Evolutionary conservation across 2,329 filamentous ascomycete genomes (phyloP).

Genomic region (Colletotrichum liriopes): DNA sequence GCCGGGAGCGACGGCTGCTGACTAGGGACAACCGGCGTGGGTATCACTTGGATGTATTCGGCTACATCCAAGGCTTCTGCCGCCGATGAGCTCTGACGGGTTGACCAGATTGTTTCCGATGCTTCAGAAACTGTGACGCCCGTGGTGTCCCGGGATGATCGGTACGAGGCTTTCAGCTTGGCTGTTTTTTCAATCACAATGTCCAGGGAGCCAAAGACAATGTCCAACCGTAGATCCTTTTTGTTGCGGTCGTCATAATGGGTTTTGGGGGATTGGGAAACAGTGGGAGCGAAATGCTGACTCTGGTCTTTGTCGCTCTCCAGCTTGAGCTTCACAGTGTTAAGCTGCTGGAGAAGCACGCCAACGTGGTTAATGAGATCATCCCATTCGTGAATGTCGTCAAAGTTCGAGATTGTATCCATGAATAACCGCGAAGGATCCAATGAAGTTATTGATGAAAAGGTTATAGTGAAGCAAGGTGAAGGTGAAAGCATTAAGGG

Average conservation of each 20-base stretch:
- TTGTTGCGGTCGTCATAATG: not conserved
- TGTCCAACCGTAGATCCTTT: not conserved
- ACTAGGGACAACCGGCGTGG: not conserved
- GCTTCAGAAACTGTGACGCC: not conserved
- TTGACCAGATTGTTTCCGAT: not conserved
- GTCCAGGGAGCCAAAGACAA: not conserved
- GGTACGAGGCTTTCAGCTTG: not conserved
- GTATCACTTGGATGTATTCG: not conserved
- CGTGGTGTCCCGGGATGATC: not conserved
- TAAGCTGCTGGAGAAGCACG: not conserved
- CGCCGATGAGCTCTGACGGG: not conserved
- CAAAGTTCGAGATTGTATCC: not conserved
- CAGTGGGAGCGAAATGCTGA: not conserved
- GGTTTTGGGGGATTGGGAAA: not conserved
- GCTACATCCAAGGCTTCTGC: not conserved
- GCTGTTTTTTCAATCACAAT: not conserved
- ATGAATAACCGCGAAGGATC: not conserved
- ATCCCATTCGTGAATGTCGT: not conserved
- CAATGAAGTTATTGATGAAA: not conserved
- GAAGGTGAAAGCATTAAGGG: not conserved
- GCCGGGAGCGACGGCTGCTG: not conserved
- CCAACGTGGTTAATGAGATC: not conserved
- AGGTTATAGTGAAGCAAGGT: not conserved
- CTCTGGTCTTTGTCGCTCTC: not conserved
- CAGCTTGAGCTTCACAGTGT: not conserved